phyloP scores from a whole-genome alignment of 495 filamentous ascomycete genomes.

The Trichoderma gamsii region DNA sequence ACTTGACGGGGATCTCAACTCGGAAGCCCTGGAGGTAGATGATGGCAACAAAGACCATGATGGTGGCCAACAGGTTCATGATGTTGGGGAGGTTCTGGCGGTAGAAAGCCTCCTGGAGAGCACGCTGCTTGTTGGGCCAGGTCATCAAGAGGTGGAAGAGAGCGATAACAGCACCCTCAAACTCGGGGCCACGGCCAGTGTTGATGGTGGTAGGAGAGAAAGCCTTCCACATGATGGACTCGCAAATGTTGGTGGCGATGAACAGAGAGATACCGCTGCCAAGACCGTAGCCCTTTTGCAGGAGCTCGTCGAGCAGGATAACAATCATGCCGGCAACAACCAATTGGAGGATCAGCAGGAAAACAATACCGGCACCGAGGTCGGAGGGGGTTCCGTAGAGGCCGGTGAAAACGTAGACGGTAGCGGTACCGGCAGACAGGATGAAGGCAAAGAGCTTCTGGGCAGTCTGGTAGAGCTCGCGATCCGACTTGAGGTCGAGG shows the following conservation, averaged over 20 bases:
- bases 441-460: constrained; percentile 99
- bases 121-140: constrained; percentile 97
- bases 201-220: constrained; percentile 99
- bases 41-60: constrained; percentile 89
- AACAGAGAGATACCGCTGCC: constrained; percentile 98
- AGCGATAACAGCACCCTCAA: constrained; percentile 97
- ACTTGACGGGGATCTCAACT: constrained; percentile 99
- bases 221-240: constrained; percentile 99
- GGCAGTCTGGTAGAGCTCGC: constrained; percentile 98
- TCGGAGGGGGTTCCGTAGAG: constrained; percentile 95
- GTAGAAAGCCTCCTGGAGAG: constrained; percentile 97
- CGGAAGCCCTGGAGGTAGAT: constrained; percentile 99
- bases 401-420: constrained; percentile 94
- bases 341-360: constrained; percentile 93
- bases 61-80: constrained; percentile 94
- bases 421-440: constrained; percentile 92
- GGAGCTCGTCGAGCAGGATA: constrained; percentile 96
- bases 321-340: constrained; percentile 95
- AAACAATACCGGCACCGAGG: constrained; percentile 94
- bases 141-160: constrained; percentile 97
- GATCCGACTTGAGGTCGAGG: constrained; percentile 97
- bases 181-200: constrained; percentile 97
- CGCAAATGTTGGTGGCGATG: constrained; percentile 99
- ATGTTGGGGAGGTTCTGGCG: constrained; percentile 99
- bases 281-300: constrained; percentile 98